A percentile compares a stretch with the other conserved stretches of the same genome.
phyloP scores from a whole-genome alignment of 805 yeast genomes.

The Wickerhamomyces mucosus region DNA sequence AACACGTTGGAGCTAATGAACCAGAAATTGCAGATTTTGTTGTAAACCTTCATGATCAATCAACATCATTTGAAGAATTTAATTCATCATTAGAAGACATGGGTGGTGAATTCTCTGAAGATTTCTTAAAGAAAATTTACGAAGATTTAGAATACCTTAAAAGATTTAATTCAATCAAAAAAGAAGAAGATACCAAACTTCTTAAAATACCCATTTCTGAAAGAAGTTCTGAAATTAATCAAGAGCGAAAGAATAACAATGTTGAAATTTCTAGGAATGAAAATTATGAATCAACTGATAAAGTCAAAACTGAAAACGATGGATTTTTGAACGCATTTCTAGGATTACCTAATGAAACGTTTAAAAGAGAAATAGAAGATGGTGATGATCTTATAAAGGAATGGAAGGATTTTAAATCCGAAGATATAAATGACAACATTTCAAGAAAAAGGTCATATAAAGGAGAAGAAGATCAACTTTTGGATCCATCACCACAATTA shows the following conservation, averaged over 20 bases:
- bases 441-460: slow-evolving; percentile 18
- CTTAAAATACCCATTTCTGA: too few species aligned
- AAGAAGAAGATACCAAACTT: slow-evolving; percentile 3
- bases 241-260: too few species aligned
- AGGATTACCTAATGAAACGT: too few species aligned
- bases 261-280: too few species aligned
- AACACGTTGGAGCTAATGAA: slow-evolving; percentile 29
- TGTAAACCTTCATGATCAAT: slow-evolving; percentile 26
- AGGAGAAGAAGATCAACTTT: slow-evolving; percentile 7
- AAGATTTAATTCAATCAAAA: neutral
- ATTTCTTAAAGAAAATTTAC: slow-evolving; percentile 13
- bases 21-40: slow-evolving; percentile 37
- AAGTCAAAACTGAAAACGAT: too few species aligned
- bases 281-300: too few species aligned
- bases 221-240: slow-evolving; percentile 5
- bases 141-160: slow-evolving; percentile 1
- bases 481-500: slow-evolving; percentile 9
- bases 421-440: slow-evolving; percentile 8
- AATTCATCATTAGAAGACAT: slow-evolving; percentile 27
- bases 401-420: neutral
- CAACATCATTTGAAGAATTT: slow-evolving; percentile 26
- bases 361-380: slow-evolving; percentile 1
- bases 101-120: slow-evolving; percentile 32
- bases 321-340: too few species aligned
- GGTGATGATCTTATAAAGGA: slow-evolving; percentile 2